A percentile compares a stretch with the other conserved stretches of the same genome.
Evolutionary conservation across 2,329 filamentous ascomycete species (phyloP).

Genomic region (Fusarium humuli): DNA sequence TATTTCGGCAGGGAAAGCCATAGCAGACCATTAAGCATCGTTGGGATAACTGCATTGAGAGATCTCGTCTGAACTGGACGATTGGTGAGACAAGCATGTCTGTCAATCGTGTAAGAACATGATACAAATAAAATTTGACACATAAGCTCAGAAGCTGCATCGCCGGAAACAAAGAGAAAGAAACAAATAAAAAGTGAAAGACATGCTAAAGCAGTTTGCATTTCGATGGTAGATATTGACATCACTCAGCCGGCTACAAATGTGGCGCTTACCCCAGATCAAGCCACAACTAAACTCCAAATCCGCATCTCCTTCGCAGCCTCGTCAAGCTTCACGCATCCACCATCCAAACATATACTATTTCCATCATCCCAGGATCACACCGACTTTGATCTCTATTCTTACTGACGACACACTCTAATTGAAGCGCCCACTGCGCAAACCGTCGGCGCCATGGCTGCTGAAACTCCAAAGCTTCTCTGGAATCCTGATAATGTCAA

Average conservation of each 20-base stretch:
- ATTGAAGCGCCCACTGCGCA: not conserved
- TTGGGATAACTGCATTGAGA: not conserved
- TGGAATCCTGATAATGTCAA: conserved; percentile 98
- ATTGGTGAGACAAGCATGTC: not conserved
- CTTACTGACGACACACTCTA: not conserved
- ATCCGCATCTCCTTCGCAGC: conserved; percentile 14
- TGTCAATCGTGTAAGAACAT: not conserved
- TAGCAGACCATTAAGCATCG: not conserved
- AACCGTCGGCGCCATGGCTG: conserved; percentile 49
- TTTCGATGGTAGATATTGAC: not conserved
- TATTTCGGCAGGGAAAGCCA: not conserved
- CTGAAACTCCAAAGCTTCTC: conserved; percentile 67
- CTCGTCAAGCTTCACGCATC: conserved; percentile 24
- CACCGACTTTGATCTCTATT: not conserved
- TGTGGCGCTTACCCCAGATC: conserved; percentile 20
- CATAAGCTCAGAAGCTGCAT: rapidly evolving
- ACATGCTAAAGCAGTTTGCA: not conserved
- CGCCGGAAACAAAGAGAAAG: not conserved
- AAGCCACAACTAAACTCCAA: conserved; percentile 19
- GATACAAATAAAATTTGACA: not conserved
- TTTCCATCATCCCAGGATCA: not conserved
- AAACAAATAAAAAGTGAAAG: not conserved
- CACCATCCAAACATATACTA: conserved; percentile 6
- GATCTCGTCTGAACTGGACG: not conserved
- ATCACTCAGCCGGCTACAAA: not conserved